Percentiles rank a stretch among this genome's conserved stretches.
These are phyloP conservation scores for Amyloporia xantha DNA, from an alignment of 768 basidiomycete genomes.

Conservation along the genomic window DNA sequence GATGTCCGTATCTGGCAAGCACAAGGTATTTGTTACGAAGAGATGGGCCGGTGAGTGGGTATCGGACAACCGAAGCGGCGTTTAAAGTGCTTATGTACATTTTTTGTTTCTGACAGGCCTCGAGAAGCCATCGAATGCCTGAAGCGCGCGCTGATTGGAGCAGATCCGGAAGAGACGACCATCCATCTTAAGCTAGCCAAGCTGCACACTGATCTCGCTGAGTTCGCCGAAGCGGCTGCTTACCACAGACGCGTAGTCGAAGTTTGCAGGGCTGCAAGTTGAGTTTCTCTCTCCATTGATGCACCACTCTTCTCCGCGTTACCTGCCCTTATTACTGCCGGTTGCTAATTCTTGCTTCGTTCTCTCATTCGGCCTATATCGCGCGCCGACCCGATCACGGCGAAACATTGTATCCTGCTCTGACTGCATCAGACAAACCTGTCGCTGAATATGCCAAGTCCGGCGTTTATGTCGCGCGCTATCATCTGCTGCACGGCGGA, in stretches of 20 bases:
- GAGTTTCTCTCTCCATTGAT: constrained; percentile 16
- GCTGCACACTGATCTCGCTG: constrained; percentile 60
- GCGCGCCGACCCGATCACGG: constrained; percentile 21
- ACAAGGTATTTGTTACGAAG: constrained; percentile 89
- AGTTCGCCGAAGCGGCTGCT: constrained; percentile 60
- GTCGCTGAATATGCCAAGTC: constrained; percentile 79
- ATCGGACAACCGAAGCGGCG: not conserved
- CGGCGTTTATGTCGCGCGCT: constrained; percentile 77
- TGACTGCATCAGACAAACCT: constrained; percentile 43
- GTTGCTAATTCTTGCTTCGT: not conserved
- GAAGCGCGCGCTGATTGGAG: constrained; percentile 80
- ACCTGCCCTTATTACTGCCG: not conserved
- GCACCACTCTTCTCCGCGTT: not conserved
- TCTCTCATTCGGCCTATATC: not conserved
- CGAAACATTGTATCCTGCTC: constrained; percentile 1
- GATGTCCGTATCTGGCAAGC: constrained; percentile 97
- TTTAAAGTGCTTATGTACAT: not conserved
- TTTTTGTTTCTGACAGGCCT: constrained; percentile 47
- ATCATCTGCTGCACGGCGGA: constrained; percentile 56
- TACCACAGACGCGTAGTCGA: constrained; percentile 81
- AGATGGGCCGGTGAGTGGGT: constrained; percentile 65
- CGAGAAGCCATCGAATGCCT: constrained; percentile 90
- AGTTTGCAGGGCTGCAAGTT: constrained; percentile 58
- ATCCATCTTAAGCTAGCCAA: constrained; percentile 71
- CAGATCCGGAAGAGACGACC: constrained; percentile 68